phyloP scores from a whole-genome alignment of 345 rosid genomes.

The Microthlaspi erraticum region DNA sequence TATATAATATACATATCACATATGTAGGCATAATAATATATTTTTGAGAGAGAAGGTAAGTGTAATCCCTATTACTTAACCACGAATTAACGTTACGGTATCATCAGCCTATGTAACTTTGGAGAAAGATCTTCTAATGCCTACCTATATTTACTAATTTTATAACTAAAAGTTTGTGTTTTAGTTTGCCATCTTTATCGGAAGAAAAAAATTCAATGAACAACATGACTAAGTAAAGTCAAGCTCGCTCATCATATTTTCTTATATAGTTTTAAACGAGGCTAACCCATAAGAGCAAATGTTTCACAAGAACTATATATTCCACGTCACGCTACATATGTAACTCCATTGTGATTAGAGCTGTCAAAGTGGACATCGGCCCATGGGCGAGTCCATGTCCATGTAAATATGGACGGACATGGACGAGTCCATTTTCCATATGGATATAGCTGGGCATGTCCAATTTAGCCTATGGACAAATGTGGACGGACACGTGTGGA shows the following conservation, averaged over 20 bases:
- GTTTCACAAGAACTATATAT: neutral
- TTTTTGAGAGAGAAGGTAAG: neutral
- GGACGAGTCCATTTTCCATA: too few species aligned
- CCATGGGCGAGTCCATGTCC: too few species aligned
- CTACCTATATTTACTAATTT: constrained; percentile 38
- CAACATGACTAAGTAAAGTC: constrained; percentile 44
- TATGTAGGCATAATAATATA: neutral
- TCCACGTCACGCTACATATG: neutral
- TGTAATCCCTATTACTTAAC: constrained; percentile 43
- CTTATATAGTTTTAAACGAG: neutral
- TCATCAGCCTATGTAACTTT: constrained; percentile 33
- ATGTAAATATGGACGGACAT: too few species aligned
- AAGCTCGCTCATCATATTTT: constrained; percentile 18
- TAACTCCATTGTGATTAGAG: constrained; percentile 22
- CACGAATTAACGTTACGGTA: constrained; percentile 30
- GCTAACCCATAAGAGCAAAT: constrained; percentile 8
- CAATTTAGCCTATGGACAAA: too few species aligned
- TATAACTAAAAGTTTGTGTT: constrained; percentile 39
- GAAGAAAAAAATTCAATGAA: constrained; percentile 10
- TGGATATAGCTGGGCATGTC: too few species aligned
- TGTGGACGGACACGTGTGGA: too few species aligned
- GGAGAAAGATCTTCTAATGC: constrained; percentile 33
- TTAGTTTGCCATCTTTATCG: constrained; percentile 35
- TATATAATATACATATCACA: too few species aligned
- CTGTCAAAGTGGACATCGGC: too few species aligned